A percentile compares a stretch with the other conserved stretches of the same genome.
These are phyloP conservation scores for Quillaja saponaria DNA, from an alignment of 306 rosid genomes.

Conservation along the genomic window DNA sequence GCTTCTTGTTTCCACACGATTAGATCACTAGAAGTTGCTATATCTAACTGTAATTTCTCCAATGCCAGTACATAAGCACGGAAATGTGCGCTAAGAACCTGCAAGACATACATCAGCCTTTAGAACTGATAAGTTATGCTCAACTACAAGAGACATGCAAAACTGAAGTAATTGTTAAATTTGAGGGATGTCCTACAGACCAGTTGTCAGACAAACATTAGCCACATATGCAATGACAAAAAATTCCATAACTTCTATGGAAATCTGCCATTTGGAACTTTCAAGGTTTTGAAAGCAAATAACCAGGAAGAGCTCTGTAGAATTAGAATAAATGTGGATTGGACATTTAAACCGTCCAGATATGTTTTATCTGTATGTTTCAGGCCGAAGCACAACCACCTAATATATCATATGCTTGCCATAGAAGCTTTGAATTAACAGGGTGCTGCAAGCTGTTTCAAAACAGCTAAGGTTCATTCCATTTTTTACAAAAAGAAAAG, in stretches of 20 bases:
- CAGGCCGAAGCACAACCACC: too few relatives aligned
- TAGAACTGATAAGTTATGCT: constrained; percentile 22
- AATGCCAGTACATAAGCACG: constrained; percentile 92
- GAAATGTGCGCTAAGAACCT: constrained; percentile 98
- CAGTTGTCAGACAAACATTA: background rate
- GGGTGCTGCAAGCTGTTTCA: constrained; percentile 6
- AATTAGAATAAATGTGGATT: too few relatives aligned
- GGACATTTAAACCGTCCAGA: too few relatives aligned
- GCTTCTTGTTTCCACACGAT: constrained; percentile 90
- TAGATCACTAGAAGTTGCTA: constrained; percentile 90
- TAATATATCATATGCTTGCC: too few relatives aligned
- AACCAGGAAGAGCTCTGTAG: too few relatives aligned
- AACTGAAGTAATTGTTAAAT: constrained; percentile 9
- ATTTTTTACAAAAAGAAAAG: constrained; percentile 3
- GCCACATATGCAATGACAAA: background rate
- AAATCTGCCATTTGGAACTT: background rate
- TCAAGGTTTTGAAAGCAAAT: background rate
- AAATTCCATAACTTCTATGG: background rate
- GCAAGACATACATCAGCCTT: constrained; percentile 39
- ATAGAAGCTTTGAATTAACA: constrained; percentile 10
- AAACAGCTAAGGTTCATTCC: constrained; percentile 7
- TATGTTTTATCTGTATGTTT: too few relatives aligned
- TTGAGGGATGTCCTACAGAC: background rate
- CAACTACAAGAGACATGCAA: background rate
- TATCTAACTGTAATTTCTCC: constrained; percentile 93